Evolutionary conservation across 352 stramenopile genomes (phyloP).

Genomic region (Globisporangium sylvaticum): DNA sequence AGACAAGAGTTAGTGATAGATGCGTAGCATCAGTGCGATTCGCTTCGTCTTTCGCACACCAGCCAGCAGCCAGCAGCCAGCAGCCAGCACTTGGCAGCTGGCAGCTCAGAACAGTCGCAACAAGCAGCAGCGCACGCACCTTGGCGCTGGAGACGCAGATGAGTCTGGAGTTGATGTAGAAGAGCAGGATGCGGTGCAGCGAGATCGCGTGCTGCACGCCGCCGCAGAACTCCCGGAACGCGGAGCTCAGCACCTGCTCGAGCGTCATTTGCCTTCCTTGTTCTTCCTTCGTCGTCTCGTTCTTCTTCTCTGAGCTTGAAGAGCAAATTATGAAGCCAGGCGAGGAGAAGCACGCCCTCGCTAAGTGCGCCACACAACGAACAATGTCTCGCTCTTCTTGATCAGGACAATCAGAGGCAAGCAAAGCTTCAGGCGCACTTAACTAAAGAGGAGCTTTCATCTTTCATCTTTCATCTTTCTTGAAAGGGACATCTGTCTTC

Average conservation of each 20-base stretch:
- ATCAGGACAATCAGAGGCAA: too few relatives aligned
- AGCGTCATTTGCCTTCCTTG: slow-evolving; percentile 15
- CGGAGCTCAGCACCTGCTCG: slow-evolving; percentile 47
- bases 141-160: slow-evolving; percentile 85
- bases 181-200: slow-evolving; percentile 80
- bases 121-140: slow-evolving; percentile 18
- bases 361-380: too few relatives aligned
- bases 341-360: neutral
- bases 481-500: too few relatives aligned
- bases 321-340: neutral
- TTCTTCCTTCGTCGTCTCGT: neutral
- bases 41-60: too few relatives aligned
- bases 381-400: too few relatives aligned
- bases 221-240: slow-evolving; percentile 81
- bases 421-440: too few relatives aligned
- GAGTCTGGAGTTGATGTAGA: slow-evolving; percentile 82
- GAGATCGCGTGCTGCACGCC: slow-evolving; percentile 85
- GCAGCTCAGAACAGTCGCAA: neutral
- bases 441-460: too few relatives aligned
- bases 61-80: too few relatives aligned
- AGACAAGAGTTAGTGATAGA: neutral
- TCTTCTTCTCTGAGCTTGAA: neutral
- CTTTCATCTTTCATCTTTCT: too few relatives aligned
- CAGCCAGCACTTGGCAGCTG: too few relatives aligned
- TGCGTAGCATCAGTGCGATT: neutral